Evolutionary conservation across 1,139 yeast species (phyloP).

Genomic region (Lodderomyces oxycetoniae): DNA sequence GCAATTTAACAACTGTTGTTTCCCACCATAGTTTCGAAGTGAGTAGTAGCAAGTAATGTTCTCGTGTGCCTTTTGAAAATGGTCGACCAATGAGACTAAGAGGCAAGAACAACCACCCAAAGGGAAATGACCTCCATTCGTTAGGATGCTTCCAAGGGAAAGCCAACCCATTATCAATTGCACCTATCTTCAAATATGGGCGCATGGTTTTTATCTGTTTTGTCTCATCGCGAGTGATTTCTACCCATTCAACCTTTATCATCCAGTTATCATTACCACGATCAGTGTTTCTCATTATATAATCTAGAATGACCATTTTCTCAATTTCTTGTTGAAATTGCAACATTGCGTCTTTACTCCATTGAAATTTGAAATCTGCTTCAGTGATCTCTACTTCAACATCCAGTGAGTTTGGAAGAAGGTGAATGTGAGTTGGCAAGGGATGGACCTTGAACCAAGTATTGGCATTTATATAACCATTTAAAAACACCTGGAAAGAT

Average conservation of each 20-base stretch:
- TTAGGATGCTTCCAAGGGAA: slow-evolving; percentile 85
- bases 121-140: slow-evolving; percentile 78
- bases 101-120: slow-evolving; percentile 74
- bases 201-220: slow-evolving; percentile 13
- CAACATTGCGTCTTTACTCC: slow-evolving; percentile 49
- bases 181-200: slow-evolving; percentile 57
- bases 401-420: slow-evolving; percentile 21
- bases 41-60: slow-evolving; percentile 54
- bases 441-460: slow-evolving; percentile 55
- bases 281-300: slow-evolving; percentile 72
- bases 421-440: slow-evolving; percentile 36
- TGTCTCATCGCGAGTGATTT: slow-evolving; percentile 9
- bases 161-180: slow-evolving; percentile 72
- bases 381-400: slow-evolving; percentile 17
- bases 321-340: slow-evolving; percentile 63
- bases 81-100: slow-evolving; percentile 63
- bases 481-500: slow-evolving; percentile 60
- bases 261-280: slow-evolving; percentile 77
- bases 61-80: slow-evolving; percentile 51
- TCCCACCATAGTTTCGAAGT: slow-evolving; percentile 74
- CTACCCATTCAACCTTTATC: slow-evolving; percentile 54
- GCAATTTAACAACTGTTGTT: slow-evolving; percentile 44
- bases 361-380: slow-evolving; percentile 31
- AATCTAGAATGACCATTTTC: slow-evolving; percentile 66
- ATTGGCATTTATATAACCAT: slow-evolving; percentile 59